phyloP scores from a whole-genome alignment of 2,329 filamentous ascomycete species.

The Macrophomina phaseolina region DNA sequence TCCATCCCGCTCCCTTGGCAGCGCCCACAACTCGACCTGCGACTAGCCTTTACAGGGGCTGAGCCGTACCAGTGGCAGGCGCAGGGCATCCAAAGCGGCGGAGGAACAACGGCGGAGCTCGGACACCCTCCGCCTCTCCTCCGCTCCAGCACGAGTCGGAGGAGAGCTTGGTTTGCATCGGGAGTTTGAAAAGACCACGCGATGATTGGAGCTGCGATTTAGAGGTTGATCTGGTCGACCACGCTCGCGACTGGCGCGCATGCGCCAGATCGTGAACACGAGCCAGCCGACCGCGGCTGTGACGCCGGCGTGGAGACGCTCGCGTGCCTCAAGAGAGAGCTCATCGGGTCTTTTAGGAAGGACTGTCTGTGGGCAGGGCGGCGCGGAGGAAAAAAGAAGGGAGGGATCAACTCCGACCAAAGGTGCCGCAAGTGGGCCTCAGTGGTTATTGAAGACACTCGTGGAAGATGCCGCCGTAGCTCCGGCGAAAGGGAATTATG shows the following conservation, averaged over 20 bases:
- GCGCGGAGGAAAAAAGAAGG: conserved; percentile 18
- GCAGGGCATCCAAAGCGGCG: conserved; percentile 12
- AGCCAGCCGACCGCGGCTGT: conserved; percentile 5
- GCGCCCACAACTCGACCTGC: conserved; percentile 9
- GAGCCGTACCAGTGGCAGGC: neutral
- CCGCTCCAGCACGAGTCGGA: conserved; percentile 20
- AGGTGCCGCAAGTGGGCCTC: conserved; percentile 22
- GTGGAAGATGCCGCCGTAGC: conserved; percentile 15
- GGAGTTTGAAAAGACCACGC: conserved; percentile 11
- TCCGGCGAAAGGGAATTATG: conserved; percentile 10
- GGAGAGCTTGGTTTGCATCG: conserved; percentile 16
- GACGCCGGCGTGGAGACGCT: conserved; percentile 16
- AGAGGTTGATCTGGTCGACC: conserved; percentile 11
- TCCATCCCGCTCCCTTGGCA: conserved; percentile 3
- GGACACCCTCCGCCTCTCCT: conserved; percentile 18
- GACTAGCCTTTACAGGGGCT: conserved; percentile 5
- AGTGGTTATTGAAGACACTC: conserved; percentile 23
- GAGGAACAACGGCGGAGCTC: conserved; percentile 18
- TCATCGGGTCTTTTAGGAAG: conserved; percentile 26
- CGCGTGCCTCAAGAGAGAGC: conserved; percentile 8
- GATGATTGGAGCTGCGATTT: conserved; percentile 25
- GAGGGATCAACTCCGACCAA: conserved; percentile 23
- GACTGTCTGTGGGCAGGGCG: neutral
- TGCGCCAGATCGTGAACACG: conserved; percentile 18
- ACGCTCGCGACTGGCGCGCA: conserved; percentile 10